phyloP scores from a whole-genome alignment of 1,284 basidiomycete species.

The Marasmius tenuissimus region DNA sequence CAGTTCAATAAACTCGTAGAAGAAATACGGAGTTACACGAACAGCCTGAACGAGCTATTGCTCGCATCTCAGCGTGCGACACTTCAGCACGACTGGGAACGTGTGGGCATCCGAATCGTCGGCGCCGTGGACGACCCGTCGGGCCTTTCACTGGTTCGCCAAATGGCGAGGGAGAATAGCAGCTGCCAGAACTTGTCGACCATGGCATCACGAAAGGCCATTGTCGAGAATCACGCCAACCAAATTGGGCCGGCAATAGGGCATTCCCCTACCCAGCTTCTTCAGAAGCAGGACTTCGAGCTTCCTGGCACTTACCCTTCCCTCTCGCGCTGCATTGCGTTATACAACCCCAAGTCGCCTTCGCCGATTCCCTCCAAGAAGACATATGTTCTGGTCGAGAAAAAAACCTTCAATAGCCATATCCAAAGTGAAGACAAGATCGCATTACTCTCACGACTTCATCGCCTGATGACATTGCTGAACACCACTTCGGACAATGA shows the following conservation, averaged over 20 bases:
- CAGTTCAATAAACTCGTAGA: constrained; percentile 5
- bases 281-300: constrained; percentile 7
- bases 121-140: constrained; percentile 1
- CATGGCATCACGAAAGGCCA: constrained; percentile 10
- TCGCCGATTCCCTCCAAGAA: background rate
- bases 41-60: constrained; percentile 9
- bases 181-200: constrained; percentile 2
- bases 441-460: constrained; percentile 1
- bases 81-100: constrained; percentile 1
- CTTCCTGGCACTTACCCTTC: background rate
- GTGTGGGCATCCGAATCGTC: background rate
- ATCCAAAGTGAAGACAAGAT: constrained; percentile 1
- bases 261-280: background rate
- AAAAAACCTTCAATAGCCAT: constrained; percentile 7
- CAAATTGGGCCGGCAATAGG: background rate
- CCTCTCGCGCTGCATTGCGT: constrained; percentile 4
- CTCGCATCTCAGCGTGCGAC: constrained; percentile 5
- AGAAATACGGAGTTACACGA: constrained; percentile 4
- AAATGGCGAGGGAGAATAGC: background rate
- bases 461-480: constrained; percentile 4
- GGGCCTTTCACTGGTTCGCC: constrained; percentile 1
- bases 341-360: background rate
- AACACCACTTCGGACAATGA: constrained; percentile 2
- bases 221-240: background rate
- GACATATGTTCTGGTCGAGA: constrained; percentile 8